Percentiles rank a stretch among this genome's conserved stretches.
phyloP scores from a whole-genome alignment of 495 filamentous ascomycete species.

The Evernia prunastri region DNA sequence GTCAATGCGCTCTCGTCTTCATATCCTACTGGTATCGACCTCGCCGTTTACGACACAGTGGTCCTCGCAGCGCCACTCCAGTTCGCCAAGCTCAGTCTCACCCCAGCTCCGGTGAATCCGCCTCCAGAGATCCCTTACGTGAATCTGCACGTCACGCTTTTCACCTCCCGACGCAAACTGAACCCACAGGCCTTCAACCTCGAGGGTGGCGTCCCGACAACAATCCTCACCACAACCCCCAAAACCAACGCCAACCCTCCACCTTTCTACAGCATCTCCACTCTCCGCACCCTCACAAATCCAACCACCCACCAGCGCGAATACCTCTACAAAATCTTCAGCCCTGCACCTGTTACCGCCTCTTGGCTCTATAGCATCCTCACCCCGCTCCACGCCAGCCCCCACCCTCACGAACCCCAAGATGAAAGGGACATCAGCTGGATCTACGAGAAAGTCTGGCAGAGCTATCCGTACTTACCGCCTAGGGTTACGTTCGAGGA shows the following conservation, averaged over 20 bases:
- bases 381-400: slow-evolving; percentile 20
- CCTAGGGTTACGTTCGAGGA: slow-evolving; percentile 88
- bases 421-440: slow-evolving; percentile 43
- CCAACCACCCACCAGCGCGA: slow-evolving; percentile 50
- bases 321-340: slow-evolving; percentile 96
- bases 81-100: slow-evolving; percentile 59
- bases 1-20: slow-evolving; percentile 33
- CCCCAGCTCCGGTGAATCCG: slow-evolving; percentile 30
- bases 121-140: slow-evolving; percentile 78
- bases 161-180: slow-evolving; percentile 66
- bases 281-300: slow-evolving; percentile 57
- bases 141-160: slow-evolving; percentile 77
- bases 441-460: slow-evolving; percentile 70
- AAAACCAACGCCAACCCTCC: slow-evolving; percentile 52
- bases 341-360: slow-evolving; percentile 57
- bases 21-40: slow-evolving; percentile 10
- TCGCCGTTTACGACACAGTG: slow-evolving; percentile 60
- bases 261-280: slow-evolving; percentile 84
- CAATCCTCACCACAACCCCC: slow-evolving; percentile 75
- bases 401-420: slow-evolving; percentile 44
- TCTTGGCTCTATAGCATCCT: slow-evolving; percentile 50
- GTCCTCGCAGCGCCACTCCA: slow-evolving; percentile 75
- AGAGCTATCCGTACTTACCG: slow-evolving; percentile 75
- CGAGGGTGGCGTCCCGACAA: slow-evolving; percentile 48
- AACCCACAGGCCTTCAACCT: slow-evolving; percentile 67